Base-by-base conservation (phyloP, 129 eudicot genomes). In the Lonicera japonica region DNA sequence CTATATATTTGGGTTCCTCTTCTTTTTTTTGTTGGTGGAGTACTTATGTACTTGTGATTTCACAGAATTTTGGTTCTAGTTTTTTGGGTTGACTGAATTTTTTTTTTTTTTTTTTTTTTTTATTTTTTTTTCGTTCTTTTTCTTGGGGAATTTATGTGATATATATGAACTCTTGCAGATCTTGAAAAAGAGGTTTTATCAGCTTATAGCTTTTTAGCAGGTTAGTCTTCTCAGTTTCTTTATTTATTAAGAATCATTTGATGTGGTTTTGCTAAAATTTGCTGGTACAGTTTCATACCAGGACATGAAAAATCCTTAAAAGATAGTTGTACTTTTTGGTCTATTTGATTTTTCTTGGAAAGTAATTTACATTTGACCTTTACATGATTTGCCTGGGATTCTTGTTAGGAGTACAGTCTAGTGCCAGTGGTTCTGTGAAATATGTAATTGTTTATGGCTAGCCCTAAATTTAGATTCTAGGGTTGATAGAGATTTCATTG, bases 91-190 rank as follows among this genome's bases (percentile, higher is more conserved):
- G n/a, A n/a, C n/a, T n/a, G n/a, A n/a, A n/a, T n/a, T n/a, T n/a
- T n/a, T n/a, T n/a, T n/a, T n/a, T n/a, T n/a, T n/a, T n/a, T n/a
- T n/a, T n/a, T n/a, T n/a, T n/a, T n/a, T 50, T 40, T 48, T 16
- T 4, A 10, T 52, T 25, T 23, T 63, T 16, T 16, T 22, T 24
- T 62, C 11, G 22, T 36, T 50, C 58, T 61, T 13, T 45, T 45
- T 12, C 5, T 2, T 45, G 51, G 10, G n/a, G 14, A 45, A 77
- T 66, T 66, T 58, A 34, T 41, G 56, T 25, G 51, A 57, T 60
- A 67, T 61, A 23, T 47, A 34, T 63, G 58, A 46, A 24, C 68
- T 75, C 47, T 67, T 67, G 72, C 77, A 70, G 77, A 79, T 75
- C 74, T 75, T 73, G 47, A 56, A 56, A 70, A 68, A 43, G 61